Conservation (phyloP, 345 rosid species). For the Gossypium sturtianum region DNA sequence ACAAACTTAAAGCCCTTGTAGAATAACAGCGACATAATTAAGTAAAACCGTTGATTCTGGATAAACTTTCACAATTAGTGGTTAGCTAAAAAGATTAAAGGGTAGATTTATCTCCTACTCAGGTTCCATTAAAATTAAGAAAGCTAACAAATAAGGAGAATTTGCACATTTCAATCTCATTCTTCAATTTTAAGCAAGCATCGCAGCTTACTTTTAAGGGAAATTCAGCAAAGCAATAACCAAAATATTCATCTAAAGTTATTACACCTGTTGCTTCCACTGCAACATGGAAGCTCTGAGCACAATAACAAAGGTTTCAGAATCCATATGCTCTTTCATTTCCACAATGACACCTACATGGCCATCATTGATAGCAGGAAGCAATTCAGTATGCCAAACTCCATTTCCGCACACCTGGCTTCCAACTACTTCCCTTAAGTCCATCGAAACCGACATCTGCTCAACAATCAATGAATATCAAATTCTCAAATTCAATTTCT, state of each 20-base stretch:
- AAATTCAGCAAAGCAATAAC: neutral
- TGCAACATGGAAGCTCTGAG: slow-evolving; percentile 39
- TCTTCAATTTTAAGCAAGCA: neutral
- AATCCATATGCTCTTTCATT: slow-evolving; percentile 43
- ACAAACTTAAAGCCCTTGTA: neutral
- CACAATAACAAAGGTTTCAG: slow-evolving; percentile 29
- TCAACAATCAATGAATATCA: neutral
- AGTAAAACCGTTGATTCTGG: neutral
- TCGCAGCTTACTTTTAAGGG: neutral
- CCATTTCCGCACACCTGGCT: slow-evolving; percentile 25
- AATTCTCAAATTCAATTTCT: neutral
- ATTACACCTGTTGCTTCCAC: slow-evolving; percentile 51
- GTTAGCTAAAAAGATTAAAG: neutral
- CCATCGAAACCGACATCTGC: slow-evolving; percentile 16
- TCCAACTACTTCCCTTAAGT: neutral
- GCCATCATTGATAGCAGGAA: slow-evolving; percentile 40
- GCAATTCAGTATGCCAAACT: slow-evolving; percentile 25
- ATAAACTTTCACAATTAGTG: neutral
- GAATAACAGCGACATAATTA: neutral
- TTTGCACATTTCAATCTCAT: neutral
- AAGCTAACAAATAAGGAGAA: neutral
- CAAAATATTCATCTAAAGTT: slow-evolving; percentile 1
- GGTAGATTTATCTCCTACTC: neutral
- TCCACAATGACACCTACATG: slow-evolving; percentile 59
- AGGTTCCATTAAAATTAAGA: neutral